Conservation (phyloP, 176 grass and related monocot genomes). For the Lolium multiflorum region DNA sequence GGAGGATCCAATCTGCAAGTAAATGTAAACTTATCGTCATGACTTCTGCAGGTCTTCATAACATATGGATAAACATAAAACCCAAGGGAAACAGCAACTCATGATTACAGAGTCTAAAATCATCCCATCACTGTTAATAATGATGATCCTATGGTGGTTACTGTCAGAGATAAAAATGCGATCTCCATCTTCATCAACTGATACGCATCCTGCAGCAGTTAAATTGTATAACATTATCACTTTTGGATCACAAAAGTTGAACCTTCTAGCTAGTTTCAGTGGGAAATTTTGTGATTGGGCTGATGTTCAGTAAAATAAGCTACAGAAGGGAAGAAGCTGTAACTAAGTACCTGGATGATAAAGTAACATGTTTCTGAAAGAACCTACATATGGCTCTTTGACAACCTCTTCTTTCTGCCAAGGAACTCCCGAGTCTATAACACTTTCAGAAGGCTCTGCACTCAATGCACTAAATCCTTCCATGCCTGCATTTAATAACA, state of each 20-base stretch:
- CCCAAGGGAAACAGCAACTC: slow-evolving; percentile 30
- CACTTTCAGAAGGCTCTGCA: slow-evolving; percentile 36
- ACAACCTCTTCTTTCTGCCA: slow-evolving; percentile 56
- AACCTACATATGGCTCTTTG: slow-evolving; percentile 66
- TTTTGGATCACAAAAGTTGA: slow-evolving; percentile 34
- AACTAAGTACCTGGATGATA: slow-evolving; percentile 65
- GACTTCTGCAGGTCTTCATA: neutral
- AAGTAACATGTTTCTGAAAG: slow-evolving; percentile 72
- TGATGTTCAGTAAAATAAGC: slow-evolving; percentile 22
- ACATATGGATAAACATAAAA: slow-evolving; percentile 36
- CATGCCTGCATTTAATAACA: slow-evolving; percentile 55
- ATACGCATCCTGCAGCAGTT: slow-evolving; percentile 62
- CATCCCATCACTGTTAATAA: slow-evolving; percentile 66
- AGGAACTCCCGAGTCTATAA: slow-evolving; percentile 45
- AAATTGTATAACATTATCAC: slow-evolving; percentile 32
- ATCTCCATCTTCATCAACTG: slow-evolving; percentile 82
- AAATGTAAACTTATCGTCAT: slow-evolving; percentile 14
- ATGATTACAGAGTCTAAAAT: slow-evolving; percentile 84
- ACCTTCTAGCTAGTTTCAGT: slow-evolving; percentile 17
- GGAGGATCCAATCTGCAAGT: slow-evolving; percentile 83
- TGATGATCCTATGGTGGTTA: slow-evolving; percentile 88
- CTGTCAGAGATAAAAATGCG: slow-evolving; percentile 88
- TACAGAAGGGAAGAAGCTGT: slow-evolving; percentile 16
- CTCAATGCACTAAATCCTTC: slow-evolving; percentile 37
- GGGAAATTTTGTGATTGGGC: slow-evolving; percentile 18